Conservation (phyloP, 1,284 basidiomycete species). For the Laetiporus sulphureus region DNA sequence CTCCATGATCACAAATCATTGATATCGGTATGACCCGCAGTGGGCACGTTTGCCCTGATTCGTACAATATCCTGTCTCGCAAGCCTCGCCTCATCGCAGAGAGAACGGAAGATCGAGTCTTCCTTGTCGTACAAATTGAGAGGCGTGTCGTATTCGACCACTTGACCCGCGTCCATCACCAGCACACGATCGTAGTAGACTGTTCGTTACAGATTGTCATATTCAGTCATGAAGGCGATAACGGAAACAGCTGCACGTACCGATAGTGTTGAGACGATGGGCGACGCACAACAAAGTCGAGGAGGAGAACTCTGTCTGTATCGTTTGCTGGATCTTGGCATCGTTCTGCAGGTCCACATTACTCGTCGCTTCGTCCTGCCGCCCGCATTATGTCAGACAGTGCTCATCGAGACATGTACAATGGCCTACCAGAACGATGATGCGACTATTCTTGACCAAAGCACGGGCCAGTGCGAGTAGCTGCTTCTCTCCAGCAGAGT, state of each 20-base stretch:
- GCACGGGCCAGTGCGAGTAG: constrained; percentile 69
- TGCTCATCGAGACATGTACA: too few species aligned
- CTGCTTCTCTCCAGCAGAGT: constrained; percentile 75
- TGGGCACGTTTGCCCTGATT: constrained; percentile 27
- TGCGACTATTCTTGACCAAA: constrained; percentile 60
- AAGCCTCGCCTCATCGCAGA: constrained; percentile 71
- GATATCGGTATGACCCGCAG: too few species aligned
- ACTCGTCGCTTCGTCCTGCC: constrained; percentile 73
- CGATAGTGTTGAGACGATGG: constrained; percentile 73
- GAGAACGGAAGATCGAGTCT: constrained; percentile 69
- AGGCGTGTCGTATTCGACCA: constrained; percentile 77
- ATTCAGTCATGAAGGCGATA: not conserved
- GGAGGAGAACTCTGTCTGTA: constrained; percentile 60
- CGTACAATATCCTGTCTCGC: constrained; percentile 44
- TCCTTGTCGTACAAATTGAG: constrained; percentile 63
- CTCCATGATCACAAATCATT: too few species aligned
- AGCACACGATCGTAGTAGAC: constrained; percentile 73
- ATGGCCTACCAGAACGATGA: constrained; percentile 57
- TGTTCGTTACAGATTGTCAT: constrained; percentile 17
- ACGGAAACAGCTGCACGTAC: constrained; percentile 24
- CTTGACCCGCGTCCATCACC: constrained; percentile 65
- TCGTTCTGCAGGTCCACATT: constrained; percentile 82
- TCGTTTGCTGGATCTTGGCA: constrained; percentile 68
- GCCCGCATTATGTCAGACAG: too few species aligned
- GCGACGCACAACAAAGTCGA: constrained; percentile 70